Evolutionary conservation across 345 rosid species (phyloP).

Genomic region (Excoecaria agallocha): DNA sequence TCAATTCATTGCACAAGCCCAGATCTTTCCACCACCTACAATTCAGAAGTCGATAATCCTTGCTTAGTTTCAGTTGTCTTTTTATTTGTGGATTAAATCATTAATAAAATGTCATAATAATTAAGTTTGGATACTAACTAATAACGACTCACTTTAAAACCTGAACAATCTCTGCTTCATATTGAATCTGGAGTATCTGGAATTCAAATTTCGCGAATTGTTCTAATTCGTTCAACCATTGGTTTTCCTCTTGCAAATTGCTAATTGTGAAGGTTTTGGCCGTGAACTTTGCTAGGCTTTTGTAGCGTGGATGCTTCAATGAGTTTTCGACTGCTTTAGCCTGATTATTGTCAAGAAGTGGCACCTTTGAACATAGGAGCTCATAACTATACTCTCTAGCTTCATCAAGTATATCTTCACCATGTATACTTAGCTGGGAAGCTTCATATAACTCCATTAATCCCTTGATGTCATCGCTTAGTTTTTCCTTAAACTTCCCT

Average conservation of each 20-base stretch:
- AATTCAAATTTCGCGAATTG: constrained; percentile 37
- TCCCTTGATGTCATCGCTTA: no score
- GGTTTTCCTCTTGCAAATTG: constrained; percentile 13
- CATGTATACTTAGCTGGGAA: no score
- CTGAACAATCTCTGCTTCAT: constrained; percentile 33
- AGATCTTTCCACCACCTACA: constrained; percentile 63
- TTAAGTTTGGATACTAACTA: no score
- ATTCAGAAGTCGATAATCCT: no score
- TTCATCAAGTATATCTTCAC: no score
- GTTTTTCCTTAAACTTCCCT: no score
- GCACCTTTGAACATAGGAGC: no score
- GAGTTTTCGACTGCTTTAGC: constrained; percentile 21
- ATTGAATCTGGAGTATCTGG: constrained; percentile 25
- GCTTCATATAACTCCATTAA: no score
- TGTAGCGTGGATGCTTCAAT: constrained; percentile 37
- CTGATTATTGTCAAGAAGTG: constrained; percentile 14
- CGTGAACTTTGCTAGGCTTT: constrained; percentile 33
- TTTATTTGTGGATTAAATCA: no score
- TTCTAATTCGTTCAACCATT: constrained; percentile 33
- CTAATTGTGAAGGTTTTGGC: constrained; percentile 20
- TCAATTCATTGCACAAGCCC: constrained; percentile 41
- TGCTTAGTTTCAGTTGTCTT: no score
- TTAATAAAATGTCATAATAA: no score
- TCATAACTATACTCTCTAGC: no score
- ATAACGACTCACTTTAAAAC: constrained; percentile 28